Conservation (phyloP, 805 yeast genomes). For the Candida xiaguanensis region DNA sequence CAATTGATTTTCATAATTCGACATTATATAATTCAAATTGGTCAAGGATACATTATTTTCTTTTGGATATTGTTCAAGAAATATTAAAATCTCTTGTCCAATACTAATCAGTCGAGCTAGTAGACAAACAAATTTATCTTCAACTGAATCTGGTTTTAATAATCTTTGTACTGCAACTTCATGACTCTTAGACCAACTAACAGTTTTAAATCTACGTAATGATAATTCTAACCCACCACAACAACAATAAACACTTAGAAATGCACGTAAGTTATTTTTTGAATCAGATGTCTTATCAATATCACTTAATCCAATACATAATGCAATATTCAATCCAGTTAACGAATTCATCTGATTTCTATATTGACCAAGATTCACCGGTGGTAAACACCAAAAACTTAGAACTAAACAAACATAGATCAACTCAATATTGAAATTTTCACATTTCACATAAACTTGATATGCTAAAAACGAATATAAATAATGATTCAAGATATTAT, state of each 20-base stretch:
- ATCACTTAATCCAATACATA: constrained; percentile 48
- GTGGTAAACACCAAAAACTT: constrained; percentile 53
- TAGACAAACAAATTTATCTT: constrained; percentile 42
- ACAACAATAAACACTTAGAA: constrained; percentile 46
- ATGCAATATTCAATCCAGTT: constrained; percentile 40
- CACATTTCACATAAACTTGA: constrained; percentile 38
- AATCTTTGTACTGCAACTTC: constrained; percentile 25
- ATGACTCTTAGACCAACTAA: constrained; percentile 45
- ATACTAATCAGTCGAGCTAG: constrained; percentile 42
- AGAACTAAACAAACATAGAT: constrained; percentile 43
- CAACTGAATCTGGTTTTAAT: constrained; percentile 16
- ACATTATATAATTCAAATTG: constrained; percentile 23
- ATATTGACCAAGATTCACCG: constrained; percentile 48
- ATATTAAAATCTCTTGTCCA: constrained; percentile 49
- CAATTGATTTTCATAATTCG: constrained; percentile 39
- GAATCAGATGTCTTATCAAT: constrained; percentile 22
- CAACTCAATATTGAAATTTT: constrained; percentile 39
- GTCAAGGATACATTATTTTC: constrained; percentile 3
- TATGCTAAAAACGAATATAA: constrained; percentile 44
- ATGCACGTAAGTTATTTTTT: constrained; percentile 35
- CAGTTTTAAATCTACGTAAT: constrained; percentile 48
- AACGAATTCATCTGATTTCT: constrained; percentile 49
- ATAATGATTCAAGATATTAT: constrained; percentile 40
- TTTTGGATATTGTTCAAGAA: constrained; percentile 16
- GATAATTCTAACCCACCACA: constrained; percentile 51